Base-by-base conservation (phyloP, 75 land plant genomes). In the Adiantum capillusveneris region DNA sequence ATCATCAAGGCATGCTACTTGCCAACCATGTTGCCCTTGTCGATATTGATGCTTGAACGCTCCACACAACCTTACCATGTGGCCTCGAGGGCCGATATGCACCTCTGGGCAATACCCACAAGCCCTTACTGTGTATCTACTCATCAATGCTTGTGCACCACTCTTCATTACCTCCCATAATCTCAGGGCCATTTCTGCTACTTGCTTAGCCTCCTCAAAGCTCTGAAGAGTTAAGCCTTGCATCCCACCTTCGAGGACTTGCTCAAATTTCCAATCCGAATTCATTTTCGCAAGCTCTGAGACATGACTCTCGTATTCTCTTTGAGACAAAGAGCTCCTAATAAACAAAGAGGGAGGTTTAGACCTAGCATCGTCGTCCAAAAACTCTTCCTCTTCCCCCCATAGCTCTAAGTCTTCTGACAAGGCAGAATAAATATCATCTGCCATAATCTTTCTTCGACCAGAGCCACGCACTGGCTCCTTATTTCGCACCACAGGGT, bases 101-200 rank as follows among this genome's bases (percentile, higher is more conserved):
- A 88, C 70, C 57, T 88, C 90, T 1, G 94, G 81, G 36, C 94
- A 88, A 54, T 88, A 88, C 29, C 94, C 94, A 64, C 94, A 88
- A 17, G 76, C 90, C 49, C 82, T 79, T n/a, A 88, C 90, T 18
- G 65, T 48, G 57, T 88, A 88, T 59, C 60, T 77, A 58, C 55
- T 85, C 86, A 88, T 85, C 17, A 88, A 62, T 60, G 60, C 76
- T 25, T 43, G 61, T 0, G 84, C 81, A 24, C 94, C 90, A 18
- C 25, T 22, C 44, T 84, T 82, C 84, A 88, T 61, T 26, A 57
- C 67, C 27, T 77, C 73, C 86, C 88, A 88, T 53, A 71, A 77
- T 41, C 71, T 31, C 17, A 84, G 63, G 18, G 88, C 81, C 48
- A 69, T 75, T 51, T 81, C 83, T 13, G 82, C 75, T 31, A 81